A percentile compares a stretch with the other conserved stretches of the same genome.
phyloP scores from a whole-genome alignment of 83 land plant genomes.

The Diphasiastrum complanatum region DNA sequence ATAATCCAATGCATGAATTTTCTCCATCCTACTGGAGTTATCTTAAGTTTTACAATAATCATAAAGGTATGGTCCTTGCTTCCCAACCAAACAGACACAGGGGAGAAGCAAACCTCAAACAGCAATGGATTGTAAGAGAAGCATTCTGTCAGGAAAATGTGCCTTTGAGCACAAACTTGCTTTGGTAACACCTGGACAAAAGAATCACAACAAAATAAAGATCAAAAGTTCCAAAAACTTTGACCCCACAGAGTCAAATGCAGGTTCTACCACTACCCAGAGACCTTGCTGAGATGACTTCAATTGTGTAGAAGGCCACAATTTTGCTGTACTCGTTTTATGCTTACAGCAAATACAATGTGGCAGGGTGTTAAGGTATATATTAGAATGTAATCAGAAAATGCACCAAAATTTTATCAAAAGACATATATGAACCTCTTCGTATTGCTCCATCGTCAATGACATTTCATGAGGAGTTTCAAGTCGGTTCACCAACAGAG shows the following conservation, averaged over 20 bases:
- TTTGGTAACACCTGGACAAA: constrained; percentile 27
- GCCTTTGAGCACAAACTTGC: constrained; percentile 24
- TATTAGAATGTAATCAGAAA: not conserved
- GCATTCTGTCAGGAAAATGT: constrained; percentile 27
- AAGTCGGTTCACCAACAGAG: constrained; percentile 23
- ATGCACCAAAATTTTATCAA: no score
- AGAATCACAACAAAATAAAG: not conserved
- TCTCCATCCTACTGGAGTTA: no score
- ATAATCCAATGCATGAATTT: no score
- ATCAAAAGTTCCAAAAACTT: not conserved
- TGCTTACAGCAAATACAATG: no score
- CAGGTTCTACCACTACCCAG: not conserved
- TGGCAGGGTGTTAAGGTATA: no score
- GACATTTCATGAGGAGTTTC: constrained; percentile 33
- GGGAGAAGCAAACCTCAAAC: constrained; percentile 17
- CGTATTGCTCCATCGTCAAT: constrained; percentile 35
- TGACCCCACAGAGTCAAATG: not conserved
- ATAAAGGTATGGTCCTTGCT: not conserved
- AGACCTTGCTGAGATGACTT: not conserved
- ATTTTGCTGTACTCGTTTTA: not conserved
- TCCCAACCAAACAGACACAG: not conserved
- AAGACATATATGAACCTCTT: no score
- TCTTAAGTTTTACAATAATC: no score
- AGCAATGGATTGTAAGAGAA: constrained; percentile 24
- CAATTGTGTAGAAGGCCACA: no score